Conservation (phyloP, 129 eudicot genomes). For the Deinandra increscens region DNA sequence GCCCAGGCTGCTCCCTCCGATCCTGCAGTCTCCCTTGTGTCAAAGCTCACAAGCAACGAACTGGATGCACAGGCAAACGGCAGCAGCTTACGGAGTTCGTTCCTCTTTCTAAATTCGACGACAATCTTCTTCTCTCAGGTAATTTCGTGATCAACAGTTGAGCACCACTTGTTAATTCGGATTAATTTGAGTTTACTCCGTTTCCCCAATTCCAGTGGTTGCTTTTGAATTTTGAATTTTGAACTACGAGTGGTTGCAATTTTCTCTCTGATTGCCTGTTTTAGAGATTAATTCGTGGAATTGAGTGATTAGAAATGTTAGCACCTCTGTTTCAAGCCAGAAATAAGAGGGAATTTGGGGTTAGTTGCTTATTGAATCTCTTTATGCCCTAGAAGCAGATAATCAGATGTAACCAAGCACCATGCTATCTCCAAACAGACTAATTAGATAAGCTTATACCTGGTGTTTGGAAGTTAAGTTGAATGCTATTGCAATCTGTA, state of each 20-base stretch:
- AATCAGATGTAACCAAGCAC: neutral
- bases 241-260: too few species aligned
- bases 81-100: conserved; percentile 48
- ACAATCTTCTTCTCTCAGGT: conserved; percentile 74
- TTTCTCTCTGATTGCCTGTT: neutral
- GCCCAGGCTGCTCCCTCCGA: conserved; percentile 80
- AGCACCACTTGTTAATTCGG: conserved; percentile 1
- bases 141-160: neutral
- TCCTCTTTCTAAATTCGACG: conserved; percentile 73
- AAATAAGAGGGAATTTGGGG: neutral
- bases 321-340: too few species aligned
- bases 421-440: neutral
- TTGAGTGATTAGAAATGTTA: too few species aligned
- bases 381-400: neutral
- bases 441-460: neutral
- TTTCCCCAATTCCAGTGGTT: neutral
- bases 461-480: neutral
- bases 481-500: neutral
- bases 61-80: conserved; percentile 72
- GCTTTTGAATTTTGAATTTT: neutral
- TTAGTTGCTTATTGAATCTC: neutral
- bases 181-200: neutral
- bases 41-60: conserved; percentile 77
- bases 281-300: neutral
- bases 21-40: conserved; percentile 91